A percentile compares a stretch with the other conserved stretches of the same genome.
These are phyloP conservation scores for Hypoxylon sp. DNA, from an alignment of 2,329 filamentous ascomycete species.

Conservation along the genomic window DNA sequence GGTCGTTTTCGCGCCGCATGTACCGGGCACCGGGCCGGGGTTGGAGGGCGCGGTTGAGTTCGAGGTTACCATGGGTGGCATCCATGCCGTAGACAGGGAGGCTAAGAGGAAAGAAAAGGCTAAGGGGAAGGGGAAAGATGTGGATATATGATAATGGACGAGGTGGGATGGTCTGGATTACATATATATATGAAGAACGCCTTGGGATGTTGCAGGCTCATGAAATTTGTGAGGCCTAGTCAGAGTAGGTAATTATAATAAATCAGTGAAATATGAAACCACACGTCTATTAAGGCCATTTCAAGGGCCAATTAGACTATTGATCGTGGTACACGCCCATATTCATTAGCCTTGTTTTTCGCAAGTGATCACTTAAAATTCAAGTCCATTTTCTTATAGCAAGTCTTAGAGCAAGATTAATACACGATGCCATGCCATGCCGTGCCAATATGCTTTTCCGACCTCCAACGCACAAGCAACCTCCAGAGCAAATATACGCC, in stretches of 20 bases:
- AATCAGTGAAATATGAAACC: background rate
- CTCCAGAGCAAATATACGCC: slow-evolving; percentile 44
- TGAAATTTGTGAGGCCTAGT: background rate
- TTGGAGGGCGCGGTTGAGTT: slow-evolving; percentile 74
- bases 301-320: background rate
- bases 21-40: slow-evolving; percentile 65
- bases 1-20: slow-evolving; percentile 90
- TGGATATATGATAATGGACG: slow-evolving; percentile 3
- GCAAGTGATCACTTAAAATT: background rate
- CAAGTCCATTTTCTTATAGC: slow-evolving; percentile 1
- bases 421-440: background rate
- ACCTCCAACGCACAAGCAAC: slow-evolving; percentile 24
- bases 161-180: background rate
- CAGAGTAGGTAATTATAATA: background rate
- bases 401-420: slow-evolving; percentile 17
- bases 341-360: background rate
- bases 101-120: slow-evolving; percentile 42
- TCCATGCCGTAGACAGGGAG: slow-evolving; percentile 58
- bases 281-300: too few relatives aligned
- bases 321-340: background rate
- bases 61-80: slow-evolving; percentile 79
- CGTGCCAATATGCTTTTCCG: slow-evolving; percentile 38
- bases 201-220: background rate
- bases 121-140: slow-evolving; percentile 21
- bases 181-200: background rate